phyloP scores from a whole-genome alignment of 2,329 filamentous ascomycete genomes.

The Diaporthe amygdali region DNA sequence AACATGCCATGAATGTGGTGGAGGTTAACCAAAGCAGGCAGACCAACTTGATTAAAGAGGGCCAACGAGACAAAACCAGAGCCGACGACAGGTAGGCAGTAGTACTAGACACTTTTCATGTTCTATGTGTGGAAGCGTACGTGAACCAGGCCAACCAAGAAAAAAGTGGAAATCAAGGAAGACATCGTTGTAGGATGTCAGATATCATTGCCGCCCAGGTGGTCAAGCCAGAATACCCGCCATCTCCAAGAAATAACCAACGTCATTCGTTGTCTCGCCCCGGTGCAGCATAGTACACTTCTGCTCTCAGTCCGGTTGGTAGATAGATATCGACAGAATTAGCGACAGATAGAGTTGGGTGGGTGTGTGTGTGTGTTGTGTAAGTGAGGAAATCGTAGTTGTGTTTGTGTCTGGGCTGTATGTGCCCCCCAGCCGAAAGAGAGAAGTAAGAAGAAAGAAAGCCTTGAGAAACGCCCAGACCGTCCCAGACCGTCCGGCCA shows the following conservation, averaged over 20 bases:
- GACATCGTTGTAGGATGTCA: neutral
- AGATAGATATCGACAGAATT: neutral
- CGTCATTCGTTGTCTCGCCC: neutral
- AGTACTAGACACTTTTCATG: slow-evolving; percentile 15
- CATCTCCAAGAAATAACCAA: neutral
- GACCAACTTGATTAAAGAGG: neutral
- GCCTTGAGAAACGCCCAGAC: slow-evolving; percentile 6
- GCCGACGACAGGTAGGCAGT: neutral
- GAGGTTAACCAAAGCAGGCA: neutral
- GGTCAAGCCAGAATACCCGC: neutral
- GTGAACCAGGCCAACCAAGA: neutral
- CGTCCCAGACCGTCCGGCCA: slow-evolving; percentile 5
- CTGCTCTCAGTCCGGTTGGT: neutral
- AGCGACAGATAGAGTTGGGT: neutral
- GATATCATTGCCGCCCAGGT: neutral
- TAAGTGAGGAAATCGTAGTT: too few species aligned
- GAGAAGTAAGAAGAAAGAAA: neutral
- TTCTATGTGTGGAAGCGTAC: slow-evolving; percentile 6
- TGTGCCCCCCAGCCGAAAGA: neutral
- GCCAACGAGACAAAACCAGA: neutral
- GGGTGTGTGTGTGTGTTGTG: neutral
- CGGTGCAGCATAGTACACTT: neutral
- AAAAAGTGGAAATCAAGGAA: neutral
- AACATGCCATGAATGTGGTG: slow-evolving; percentile 16
- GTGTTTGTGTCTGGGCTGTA: neutral